Base-by-base conservation (phyloP, 345 rosid genomes). In the Excoecaria cochinchinensis region DNA sequence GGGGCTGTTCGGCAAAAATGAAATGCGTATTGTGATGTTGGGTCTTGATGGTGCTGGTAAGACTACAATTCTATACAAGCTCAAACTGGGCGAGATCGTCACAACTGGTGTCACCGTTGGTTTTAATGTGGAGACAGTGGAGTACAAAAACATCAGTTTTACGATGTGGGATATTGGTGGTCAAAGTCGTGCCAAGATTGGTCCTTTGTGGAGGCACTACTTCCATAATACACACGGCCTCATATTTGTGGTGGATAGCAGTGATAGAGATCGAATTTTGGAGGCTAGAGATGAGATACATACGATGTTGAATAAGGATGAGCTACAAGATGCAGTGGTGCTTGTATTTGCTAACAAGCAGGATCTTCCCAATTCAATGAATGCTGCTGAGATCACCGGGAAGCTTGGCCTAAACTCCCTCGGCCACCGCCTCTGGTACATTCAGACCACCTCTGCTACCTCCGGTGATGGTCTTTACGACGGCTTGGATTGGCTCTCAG, bases 171-270 rank as follows among this genome's bases (percentile, higher is more conserved):
- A 31, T 31, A 31, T 31, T 31, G 31, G 31, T 31, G 31, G 31
- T 31, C 31, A 31, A 31, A 31, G 31, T 31, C 31, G 31, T 0
- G 31, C 31, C 31, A 31, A 87, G 91, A 90, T 90, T 75, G 83
- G 91, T 70, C 91, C 95, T 2, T 55, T 88, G 39, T 89, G 91
- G 92, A 81, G 90, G 72, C 91, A 89, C 81, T 89, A 86, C 68
- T 88, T 90, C 64, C 91, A 87, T 76, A 89, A 89, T 71, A 87
- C 95, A 9, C 87, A 88, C 42, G 93, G 91, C 15, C 86, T 90
- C 1, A 85, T 90, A 44, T 90, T 85, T 48, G 91, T 90, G 82
- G 90, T 90, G 44, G 95, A 90, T 52, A 89, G 92, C 40, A 89
- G 87, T 38, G 95, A 86, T 78, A 81, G 82, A 56, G 92, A 90